Evolutionary conservation across 371 early-diverging fungal genomes (phyloP).

Genomic region (Apophysomyces elegans): DNA sequence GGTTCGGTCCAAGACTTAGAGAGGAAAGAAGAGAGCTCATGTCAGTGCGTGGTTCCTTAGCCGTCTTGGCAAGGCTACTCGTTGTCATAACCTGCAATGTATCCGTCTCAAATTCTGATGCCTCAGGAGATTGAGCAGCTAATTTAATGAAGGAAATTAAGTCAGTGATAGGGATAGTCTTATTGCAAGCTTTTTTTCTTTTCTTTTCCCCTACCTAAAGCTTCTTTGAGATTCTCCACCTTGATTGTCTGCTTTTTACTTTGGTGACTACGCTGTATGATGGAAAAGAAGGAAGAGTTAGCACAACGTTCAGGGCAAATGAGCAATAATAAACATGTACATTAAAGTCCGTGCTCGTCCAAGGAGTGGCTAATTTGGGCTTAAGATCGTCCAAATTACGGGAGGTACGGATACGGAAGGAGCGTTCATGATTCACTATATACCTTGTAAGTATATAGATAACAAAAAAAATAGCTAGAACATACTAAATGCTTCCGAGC

Average conservation of each 20-base stretch:
- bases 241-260: conserved; percentile 38
- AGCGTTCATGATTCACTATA: conserved; percentile 40
- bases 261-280: conserved; percentile 25
- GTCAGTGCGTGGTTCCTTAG: conserved; percentile 34
- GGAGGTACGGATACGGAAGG: conserved; percentile 51
- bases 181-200: not conserved
- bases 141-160: not conserved
- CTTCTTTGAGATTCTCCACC: conserved; percentile 57
- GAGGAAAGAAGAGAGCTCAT: conserved; percentile 48
- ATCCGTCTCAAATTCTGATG: conserved; percentile 14
- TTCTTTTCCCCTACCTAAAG: conserved; percentile 32
- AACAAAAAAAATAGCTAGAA: not conserved
- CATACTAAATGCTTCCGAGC: conserved; percentile 40
- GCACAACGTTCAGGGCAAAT: too few relatives aligned
- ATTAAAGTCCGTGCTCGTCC: conserved; percentile 33
- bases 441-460: conserved; percentile 2
- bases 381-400: conserved; percentile 52
- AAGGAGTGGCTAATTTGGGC: conserved; percentile 48
- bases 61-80: conserved; percentile 28
- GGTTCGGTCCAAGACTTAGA: conserved; percentile 30
- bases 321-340: conserved; percentile 17
- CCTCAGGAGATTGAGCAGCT: conserved; percentile 10
- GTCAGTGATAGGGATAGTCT: not conserved
- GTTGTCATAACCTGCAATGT: conserved; percentile 27
- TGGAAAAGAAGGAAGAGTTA: too few relatives aligned